A percentile compares a stretch with the other conserved stretches of the same genome.
Evolutionary conservation across 805 yeast genomes (phyloP).

Genomic region (Spathaspora sp.): DNA sequence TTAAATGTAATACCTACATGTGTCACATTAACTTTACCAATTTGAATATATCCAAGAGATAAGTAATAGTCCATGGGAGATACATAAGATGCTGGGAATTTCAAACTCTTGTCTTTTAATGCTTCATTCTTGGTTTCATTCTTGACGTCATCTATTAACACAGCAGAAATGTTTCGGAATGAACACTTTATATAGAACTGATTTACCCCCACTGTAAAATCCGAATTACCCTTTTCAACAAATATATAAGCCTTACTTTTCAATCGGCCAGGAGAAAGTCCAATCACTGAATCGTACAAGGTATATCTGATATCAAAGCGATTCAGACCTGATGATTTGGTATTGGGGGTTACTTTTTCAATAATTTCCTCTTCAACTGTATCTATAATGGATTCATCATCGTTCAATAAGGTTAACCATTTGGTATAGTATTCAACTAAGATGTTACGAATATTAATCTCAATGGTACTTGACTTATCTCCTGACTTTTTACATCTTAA

Average conservation of each 20-base stretch:
- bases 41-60: constrained; percentile 48
- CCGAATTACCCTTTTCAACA: constrained; percentile 52
- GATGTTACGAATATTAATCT: constrained; percentile 45
- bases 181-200: constrained; percentile 40
- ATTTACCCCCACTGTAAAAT: constrained; percentile 33
- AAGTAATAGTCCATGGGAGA: constrained; percentile 38
- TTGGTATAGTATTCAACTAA: constrained; percentile 55
- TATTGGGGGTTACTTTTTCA: constrained; percentile 8
- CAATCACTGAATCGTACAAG: constrained; percentile 54
- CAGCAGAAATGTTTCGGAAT: constrained; percentile 45
- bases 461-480: constrained; percentile 32
- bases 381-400: constrained; percentile 7
- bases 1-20: constrained; percentile 32
- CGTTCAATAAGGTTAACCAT: constrained; percentile 46
- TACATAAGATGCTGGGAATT: neutral
- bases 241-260: constrained; percentile 50
- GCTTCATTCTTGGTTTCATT: constrained; percentile 1
- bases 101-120: neutral
- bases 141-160: constrained; percentile 61
- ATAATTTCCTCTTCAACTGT: constrained; percentile 11
- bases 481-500: constrained; percentile 12
- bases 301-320: constrained; percentile 28
- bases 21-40: constrained; percentile 44
- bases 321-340: constrained; percentile 8
- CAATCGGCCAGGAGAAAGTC: constrained; percentile 61